Conservation (phyloP, 129 eudicot species). For the Flaveria bidentis region DNA sequence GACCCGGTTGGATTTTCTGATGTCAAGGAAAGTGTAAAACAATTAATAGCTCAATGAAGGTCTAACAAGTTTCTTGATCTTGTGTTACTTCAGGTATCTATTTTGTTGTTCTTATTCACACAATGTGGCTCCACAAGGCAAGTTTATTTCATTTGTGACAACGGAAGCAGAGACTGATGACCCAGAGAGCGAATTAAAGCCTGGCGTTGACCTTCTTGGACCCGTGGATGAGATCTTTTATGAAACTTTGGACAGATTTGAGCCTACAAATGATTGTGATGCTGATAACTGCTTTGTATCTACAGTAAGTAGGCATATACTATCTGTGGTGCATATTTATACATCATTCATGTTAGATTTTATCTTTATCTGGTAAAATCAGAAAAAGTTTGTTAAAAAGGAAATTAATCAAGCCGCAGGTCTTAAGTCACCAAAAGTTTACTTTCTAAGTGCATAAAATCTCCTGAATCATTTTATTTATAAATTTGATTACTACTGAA, state of each 20-base stretch:
- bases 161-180: conserved; percentile 93
- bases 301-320: conserved; percentile 48
- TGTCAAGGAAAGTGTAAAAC: background rate
- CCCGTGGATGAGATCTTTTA: conserved; percentile 85
- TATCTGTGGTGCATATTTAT: background rate
- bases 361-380: too few relatives aligned
- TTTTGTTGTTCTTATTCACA: conserved; percentile 94
- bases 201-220: conserved; percentile 87
- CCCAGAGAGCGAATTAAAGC: conserved; percentile 83
- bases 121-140: conserved; percentile 89
- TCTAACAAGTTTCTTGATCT: conserved; percentile 8
- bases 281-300: conserved; percentile 76
- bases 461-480: background rate
- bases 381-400: background rate
- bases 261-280: conserved; percentile 57
- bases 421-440: background rate
- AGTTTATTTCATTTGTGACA: conserved; percentile 81
- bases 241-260: conserved; percentile 81
- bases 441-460: background rate
- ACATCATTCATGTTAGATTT: background rate
- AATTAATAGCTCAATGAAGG: background rate
- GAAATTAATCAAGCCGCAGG: background rate
- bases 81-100: conserved; percentile 59
- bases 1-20: too few relatives aligned
- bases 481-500: background rate